Evolutionary conservation across 495 filamentous ascomycete genomes (phyloP), one percentile per base, ranked within the genome.

Genomic region (Halenospora varia): DNA sequence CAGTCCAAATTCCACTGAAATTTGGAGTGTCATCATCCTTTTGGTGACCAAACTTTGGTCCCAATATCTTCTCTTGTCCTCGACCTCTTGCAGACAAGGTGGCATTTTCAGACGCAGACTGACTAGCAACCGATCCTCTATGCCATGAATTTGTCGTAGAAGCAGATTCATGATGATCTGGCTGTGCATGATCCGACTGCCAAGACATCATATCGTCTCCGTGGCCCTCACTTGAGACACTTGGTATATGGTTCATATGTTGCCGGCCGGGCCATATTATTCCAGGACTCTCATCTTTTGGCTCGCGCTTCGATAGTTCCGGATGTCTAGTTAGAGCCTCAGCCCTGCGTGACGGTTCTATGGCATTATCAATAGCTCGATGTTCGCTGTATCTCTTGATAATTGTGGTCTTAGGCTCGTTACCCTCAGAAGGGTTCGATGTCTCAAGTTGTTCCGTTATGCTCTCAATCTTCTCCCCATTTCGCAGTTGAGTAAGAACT

Each of bases 1-100:
- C 73, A 10, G 87, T 88, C 87, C 87, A 90, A 1, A 72, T 46
- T 6, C 50, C 40, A 44, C 25, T 46, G 19, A 13, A 20, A 35
- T 48, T 50, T 8, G 25, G 55, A 17, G 47, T 42, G 10, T 11
- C 25, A 10, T 20, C 18, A 25, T 48, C 41, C 8, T 48, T 9
- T 2, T 25, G 0, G 29, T 51, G 41, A 17, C 56, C 53, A 51
- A 51, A 53, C 2, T 22, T 11, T 25, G 24, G 25, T 10, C 65
- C 62, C 1, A 65, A 49, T 17, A 68, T 63, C 2, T 25, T 50
- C 4, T 48, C 48, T 51, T 57, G 55, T 3, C 55, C 55, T 10
- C 25, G 48, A 3, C 15, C 19, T 29, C 20, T 18, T 13, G 20
- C 15, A n/a, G 10, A 23, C n/a, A 13, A n/a, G 42, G n/a, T 17